These are phyloP conservation scores for Trichoderma sp. DNA, from an alignment of 2,329 filamentous ascomycete genomes.

Conservation along the genomic window DNA sequence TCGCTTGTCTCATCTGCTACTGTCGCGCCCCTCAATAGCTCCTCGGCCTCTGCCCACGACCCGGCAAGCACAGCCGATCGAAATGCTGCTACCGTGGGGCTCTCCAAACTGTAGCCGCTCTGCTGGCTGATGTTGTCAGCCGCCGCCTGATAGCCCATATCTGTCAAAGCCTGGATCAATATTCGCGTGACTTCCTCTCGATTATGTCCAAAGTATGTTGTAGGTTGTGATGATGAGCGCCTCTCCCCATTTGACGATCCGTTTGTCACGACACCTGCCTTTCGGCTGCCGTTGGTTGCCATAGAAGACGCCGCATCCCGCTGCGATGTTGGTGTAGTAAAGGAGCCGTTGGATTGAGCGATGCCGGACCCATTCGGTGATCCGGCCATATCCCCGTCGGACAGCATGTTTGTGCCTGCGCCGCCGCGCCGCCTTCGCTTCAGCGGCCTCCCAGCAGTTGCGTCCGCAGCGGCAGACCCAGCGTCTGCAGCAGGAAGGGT, in stretches of 20 bases:
- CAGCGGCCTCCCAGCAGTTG: constrained; percentile 27
- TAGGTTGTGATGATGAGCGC: constrained; percentile 22
- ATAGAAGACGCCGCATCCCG: constrained; percentile 23
- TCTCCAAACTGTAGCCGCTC: constrained; percentile 87
- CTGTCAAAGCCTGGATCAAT: constrained; percentile 83
- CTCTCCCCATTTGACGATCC: constrained; percentile 47
- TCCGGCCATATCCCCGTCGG: constrained; percentile 51
- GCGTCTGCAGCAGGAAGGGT: background rate
- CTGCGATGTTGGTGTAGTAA: constrained; percentile 22
- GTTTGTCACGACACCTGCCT: constrained; percentile 50
- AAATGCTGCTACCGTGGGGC: constrained; percentile 80
- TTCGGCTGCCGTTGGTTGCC: constrained; percentile 47
- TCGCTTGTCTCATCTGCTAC: constrained; percentile 35
- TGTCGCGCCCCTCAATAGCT: constrained; percentile 63
- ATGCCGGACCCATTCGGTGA: constrained; percentile 56
- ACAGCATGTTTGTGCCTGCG: constrained; percentile 62
- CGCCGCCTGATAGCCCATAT: constrained; percentile 80
- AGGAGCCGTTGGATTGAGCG: constrained; percentile 43
- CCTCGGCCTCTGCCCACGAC: constrained; percentile 82
- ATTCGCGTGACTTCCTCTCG: constrained; percentile 91
- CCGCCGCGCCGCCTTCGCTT: constrained; percentile 57
- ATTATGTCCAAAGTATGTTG: constrained; percentile 76
- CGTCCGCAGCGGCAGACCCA: constrained; percentile 20
- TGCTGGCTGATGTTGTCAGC: constrained; percentile 73
- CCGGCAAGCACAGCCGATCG: constrained; percentile 76